Conservation (phyloP, 345 rosid species). For the Citrus inodora region DNA sequence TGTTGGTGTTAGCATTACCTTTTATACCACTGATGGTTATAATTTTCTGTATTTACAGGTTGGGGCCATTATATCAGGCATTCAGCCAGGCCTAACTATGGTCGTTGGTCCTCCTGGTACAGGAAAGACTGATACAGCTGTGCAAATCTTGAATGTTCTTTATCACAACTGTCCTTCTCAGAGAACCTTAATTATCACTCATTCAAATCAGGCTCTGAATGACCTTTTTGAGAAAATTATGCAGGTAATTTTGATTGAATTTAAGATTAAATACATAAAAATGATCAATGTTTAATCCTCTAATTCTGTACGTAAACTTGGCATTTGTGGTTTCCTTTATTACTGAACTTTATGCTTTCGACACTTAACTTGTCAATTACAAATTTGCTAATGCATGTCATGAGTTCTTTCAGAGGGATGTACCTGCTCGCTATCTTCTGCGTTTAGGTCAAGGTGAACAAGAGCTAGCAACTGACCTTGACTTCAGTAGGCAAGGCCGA, state of each 20-base stretch:
- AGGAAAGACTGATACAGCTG: constrained; percentile 99
- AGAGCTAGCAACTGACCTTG: constrained; percentile 96
- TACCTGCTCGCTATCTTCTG: constrained; percentile 98
- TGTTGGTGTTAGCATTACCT: neutral
- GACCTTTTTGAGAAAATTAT: constrained; percentile 98
- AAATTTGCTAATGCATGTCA: constrained; percentile 7
- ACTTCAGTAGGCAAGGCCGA: constrained; percentile 97
- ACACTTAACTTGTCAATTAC: neutral
- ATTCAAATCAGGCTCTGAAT: constrained; percentile 97
- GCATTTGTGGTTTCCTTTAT: neutral
- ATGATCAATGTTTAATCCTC: neutral
- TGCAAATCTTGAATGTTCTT: constrained; percentile 89
- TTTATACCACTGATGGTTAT: constrained; percentile 2
- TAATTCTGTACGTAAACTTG: neutral
- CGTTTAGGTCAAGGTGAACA: constrained; percentile 99
- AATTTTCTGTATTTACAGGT: constrained; percentile 43
- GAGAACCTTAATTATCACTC: constrained; percentile 94
- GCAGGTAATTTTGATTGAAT: constrained; percentile 47
- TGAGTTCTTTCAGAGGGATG: constrained; percentile 75
- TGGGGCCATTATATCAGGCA: constrained; percentile 95
- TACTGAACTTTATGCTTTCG: neutral
- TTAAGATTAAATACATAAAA: neutral
- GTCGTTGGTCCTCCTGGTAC: constrained; percentile 99
- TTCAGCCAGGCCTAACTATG: constrained; percentile 98
- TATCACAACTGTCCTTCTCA: constrained; percentile 98